Evolutionary conservation across 2,329 filamentous ascomycete genomes (phyloP).

Genomic region (Colletotrichum sp.): DNA sequence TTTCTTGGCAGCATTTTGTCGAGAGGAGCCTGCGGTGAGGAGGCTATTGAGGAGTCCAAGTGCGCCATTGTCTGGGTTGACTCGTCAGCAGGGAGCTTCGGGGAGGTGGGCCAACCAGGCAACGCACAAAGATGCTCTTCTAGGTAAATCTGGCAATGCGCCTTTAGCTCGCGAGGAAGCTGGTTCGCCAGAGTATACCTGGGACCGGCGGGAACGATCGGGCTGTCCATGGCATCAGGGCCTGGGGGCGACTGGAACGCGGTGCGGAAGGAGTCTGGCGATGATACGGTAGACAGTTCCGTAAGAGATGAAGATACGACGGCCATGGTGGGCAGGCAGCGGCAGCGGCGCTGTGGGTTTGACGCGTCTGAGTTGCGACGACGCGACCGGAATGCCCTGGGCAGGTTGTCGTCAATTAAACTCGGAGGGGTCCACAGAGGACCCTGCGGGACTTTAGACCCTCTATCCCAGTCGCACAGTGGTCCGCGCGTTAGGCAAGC

Average conservation of each 20-base stretch:
- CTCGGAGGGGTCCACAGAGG: neutral
- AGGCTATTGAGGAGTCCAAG: slow-evolving; percentile 48
- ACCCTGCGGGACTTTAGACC: neutral
- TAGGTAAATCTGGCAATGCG: slow-evolving; percentile 73
- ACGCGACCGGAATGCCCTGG: slow-evolving; percentile 7
- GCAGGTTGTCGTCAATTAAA: slow-evolving; percentile 8
- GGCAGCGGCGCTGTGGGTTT: neutral
- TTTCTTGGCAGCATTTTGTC: slow-evolving; percentile 29
- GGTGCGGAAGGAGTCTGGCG: slow-evolving; percentile 9
- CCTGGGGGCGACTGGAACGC: slow-evolving; percentile 4
- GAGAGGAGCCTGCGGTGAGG: slow-evolving; percentile 57
- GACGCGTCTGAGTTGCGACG: slow-evolving; percentile 8
- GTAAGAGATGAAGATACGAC: neutral
- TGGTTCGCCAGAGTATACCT: slow-evolving; percentile 39
- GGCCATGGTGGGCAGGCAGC: neutral
- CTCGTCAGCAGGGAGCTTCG: neutral
- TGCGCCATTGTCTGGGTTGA: slow-evolving; percentile 8
- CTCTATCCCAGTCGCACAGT: neutral
- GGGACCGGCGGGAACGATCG: neutral
- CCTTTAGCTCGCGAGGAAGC: slow-evolving; percentile 67
- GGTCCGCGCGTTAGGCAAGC: neutral
- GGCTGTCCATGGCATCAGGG: neutral
- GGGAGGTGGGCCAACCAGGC: neutral
- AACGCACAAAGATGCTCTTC: slow-evolving; percentile 74
- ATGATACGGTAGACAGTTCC: slow-evolving; percentile 2